These are phyloP conservation scores for Dactylellina cionopaga DNA, from an alignment of 2,329 filamentous ascomycete genomes.

Conservation along the genomic window DNA sequence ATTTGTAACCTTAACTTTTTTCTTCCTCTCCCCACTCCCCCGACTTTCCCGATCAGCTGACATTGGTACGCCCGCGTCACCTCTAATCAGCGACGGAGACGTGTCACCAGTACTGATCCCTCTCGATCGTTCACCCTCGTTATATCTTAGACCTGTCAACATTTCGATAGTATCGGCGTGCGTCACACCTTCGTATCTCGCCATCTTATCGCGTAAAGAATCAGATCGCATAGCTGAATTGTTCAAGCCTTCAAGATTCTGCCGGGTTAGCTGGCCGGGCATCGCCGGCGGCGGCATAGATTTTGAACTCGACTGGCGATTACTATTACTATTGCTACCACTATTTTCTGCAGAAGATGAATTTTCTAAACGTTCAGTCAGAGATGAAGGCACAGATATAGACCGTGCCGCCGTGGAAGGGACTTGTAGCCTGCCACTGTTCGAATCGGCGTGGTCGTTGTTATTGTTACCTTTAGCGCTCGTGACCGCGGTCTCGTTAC, in stretches of 20 bases:
- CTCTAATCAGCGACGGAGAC: constrained; percentile 82
- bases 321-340: constrained; percentile 9
- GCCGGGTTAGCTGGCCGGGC: constrained; percentile 72
- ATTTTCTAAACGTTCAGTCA: constrained; percentile 54
- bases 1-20: constrained; percentile 83
- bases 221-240: constrained; percentile 67
- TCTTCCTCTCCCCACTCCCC: constrained; percentile 76
- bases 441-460: constrained; percentile 5
- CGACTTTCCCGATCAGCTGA: constrained; percentile 79
- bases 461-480: constrained; percentile 64
- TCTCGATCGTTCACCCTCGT: constrained; percentile 85
- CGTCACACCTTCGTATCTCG: constrained; percentile 77
- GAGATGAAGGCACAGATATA: constrained; percentile 54
- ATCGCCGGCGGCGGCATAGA: constrained; percentile 75
- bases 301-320: constrained; percentile 61
- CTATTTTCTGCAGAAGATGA: constrained; percentile 52
- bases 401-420: constrained; percentile 7
- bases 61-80: constrained; percentile 86
- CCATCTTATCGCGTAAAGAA: constrained; percentile 85
- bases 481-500: constrained; percentile 8
- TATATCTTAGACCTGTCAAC: constrained; percentile 86
- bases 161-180: constrained; percentile 92
- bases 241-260: constrained; percentile 78
- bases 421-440: constrained; percentile 10
- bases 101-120: constrained; percentile 87